A percentile compares a stretch with the other conserved stretches of the same genome.
phyloP scores from a whole-genome alignment of 2,329 filamentous ascomycete genomes.

The Orbilia blumenaviensis region DNA sequence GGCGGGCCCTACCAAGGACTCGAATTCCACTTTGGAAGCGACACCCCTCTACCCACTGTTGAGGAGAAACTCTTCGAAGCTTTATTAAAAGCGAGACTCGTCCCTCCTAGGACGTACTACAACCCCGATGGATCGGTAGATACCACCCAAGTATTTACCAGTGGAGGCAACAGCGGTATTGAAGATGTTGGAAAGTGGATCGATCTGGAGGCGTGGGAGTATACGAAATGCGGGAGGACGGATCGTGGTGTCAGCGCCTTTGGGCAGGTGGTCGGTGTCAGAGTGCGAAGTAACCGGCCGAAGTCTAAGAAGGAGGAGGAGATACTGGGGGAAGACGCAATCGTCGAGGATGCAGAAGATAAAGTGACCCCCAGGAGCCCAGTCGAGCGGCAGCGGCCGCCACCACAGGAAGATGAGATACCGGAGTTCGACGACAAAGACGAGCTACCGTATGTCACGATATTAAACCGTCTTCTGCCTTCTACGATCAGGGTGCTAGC shows the following conservation, averaged over 20 bases:
- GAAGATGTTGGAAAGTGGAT: slow-evolving; percentile 62
- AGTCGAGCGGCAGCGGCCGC: slow-evolving; percentile 1
- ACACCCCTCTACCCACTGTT: slow-evolving; percentile 77
- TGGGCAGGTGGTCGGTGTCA: slow-evolving; percentile 87
- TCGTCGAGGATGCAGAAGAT: slow-evolving; percentile 47
- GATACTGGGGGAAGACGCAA: slow-evolving; percentile 54
- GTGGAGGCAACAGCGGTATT: slow-evolving; percentile 61
- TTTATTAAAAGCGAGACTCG: slow-evolving; percentile 80
- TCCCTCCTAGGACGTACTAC: slow-evolving; percentile 68
- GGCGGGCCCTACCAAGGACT: slow-evolving; percentile 92
- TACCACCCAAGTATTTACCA: slow-evolving; percentile 61
- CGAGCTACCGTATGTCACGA: slow-evolving; percentile 82
- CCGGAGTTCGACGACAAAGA: slow-evolving; percentile 72
- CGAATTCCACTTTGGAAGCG: slow-evolving; percentile 80
- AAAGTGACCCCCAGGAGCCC: slow-evolving; percentile 16
- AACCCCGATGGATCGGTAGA: slow-evolving; percentile 57
- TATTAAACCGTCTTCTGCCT: slow-evolving; percentile 87
- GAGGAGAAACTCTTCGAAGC: slow-evolving; percentile 96
- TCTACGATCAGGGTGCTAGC: slow-evolving; percentile 89
- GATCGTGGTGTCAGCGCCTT: slow-evolving; percentile 95
- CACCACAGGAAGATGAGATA: slow-evolving; percentile 53
- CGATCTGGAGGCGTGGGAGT: slow-evolving; percentile 84
- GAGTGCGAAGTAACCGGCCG: slow-evolving; percentile 81
- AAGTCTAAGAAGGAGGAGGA: slow-evolving; percentile 60
- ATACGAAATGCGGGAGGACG: slow-evolving; percentile 93